Conservation (phyloP, 2,329 filamentous ascomycete genomes). For the Alternaria infectoria region DNA sequence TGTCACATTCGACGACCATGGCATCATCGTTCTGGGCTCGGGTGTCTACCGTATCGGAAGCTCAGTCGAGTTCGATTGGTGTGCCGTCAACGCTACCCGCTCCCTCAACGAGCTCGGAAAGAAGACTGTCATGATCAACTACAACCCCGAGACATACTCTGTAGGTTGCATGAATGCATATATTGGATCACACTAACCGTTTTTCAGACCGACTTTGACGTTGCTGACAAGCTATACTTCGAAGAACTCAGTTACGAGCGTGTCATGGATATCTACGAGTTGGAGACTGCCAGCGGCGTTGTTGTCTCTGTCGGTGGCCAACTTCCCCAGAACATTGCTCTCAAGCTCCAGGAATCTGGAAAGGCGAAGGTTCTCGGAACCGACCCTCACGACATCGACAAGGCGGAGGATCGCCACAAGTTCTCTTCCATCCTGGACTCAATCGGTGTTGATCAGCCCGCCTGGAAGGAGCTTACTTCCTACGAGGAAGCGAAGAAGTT, state of each 20-base stretch:
- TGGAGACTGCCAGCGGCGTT: constrained; percentile 83
- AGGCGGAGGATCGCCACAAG: constrained; percentile 96
- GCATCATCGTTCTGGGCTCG: constrained; percentile 85
- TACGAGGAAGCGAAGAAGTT: constrained; percentile 87
- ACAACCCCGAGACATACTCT: constrained; percentile 18
- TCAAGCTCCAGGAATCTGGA: constrained; percentile 89
- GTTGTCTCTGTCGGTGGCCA: constrained; percentile 97
- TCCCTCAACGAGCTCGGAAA: constrained; percentile 85
- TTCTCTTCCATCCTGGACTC: constrained; percentile 97
- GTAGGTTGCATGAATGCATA: constrained; percentile 52
- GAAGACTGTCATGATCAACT: constrained; percentile 97
- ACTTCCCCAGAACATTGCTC: constrained; percentile 95
- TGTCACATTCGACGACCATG: constrained; percentile 91
- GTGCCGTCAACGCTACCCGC: constrained; percentile 86
- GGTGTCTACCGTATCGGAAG: constrained; percentile 98
- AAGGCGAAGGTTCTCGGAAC: constrained; percentile 92
- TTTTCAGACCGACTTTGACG: constrained; percentile 78
- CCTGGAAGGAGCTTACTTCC: constrained; percentile 96
- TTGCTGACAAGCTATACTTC: constrained; percentile 91
- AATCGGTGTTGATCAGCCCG: constrained; percentile 95
- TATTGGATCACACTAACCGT: constrained; percentile 16
- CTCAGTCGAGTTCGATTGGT: constrained; percentile 99
- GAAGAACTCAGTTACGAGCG: constrained; percentile 96
- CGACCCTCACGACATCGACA: constrained; percentile 92
- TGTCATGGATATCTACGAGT: constrained; percentile 98